Evolutionary conservation across 306 rosid genomes (phyloP), one percentile per base, ranked within the genome.

Genomic region (Rubus idaeus): DNA sequence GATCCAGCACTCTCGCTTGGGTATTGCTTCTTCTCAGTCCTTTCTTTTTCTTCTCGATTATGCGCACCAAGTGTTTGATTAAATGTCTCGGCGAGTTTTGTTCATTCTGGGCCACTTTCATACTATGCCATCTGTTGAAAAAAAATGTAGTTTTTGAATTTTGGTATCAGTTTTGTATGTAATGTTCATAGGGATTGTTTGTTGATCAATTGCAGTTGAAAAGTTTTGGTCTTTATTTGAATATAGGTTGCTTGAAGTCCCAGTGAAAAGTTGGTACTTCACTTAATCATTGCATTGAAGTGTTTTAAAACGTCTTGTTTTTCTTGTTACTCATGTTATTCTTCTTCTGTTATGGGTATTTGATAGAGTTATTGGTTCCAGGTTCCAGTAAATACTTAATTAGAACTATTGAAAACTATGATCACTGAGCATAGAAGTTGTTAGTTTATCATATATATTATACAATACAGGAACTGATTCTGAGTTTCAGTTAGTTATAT

Each of bases 1-100:
- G 76, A 73, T 73, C 67, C 23, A 55, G 18, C 21, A 26, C 53
- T 41, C 50, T 71, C 52, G 40, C 41, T 58, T 56, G 53, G 67
- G 76, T 73, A 73, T 23, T 14, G 76, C 53, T 56, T 35, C 18
- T 21, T 11, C 50, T 55, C 53, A 0, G 9, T 56, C 40, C 39
- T 0, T 53, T 71, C 3, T 41, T 73, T 73, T 56, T 37, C 8
- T 5, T 53, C 20, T 8, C 9, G 35, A 39, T 7, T 39, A 1
- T 55, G 14, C 21, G 8, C 53, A 5, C 76, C 13, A 20, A 21
- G 5, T 73, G 68, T 73, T 57, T 17, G 55, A 73, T 73, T 21
- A 13, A n/a, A 7, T 73, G 55, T 73, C 53, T 7, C 51, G 13
- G 9, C 2, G 77, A 56, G 68, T 9, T 57, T 57, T 13, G 42